phyloP scores from a whole-genome alignment of 179 eudicot genomes.

The Spergularia azorica region DNA sequence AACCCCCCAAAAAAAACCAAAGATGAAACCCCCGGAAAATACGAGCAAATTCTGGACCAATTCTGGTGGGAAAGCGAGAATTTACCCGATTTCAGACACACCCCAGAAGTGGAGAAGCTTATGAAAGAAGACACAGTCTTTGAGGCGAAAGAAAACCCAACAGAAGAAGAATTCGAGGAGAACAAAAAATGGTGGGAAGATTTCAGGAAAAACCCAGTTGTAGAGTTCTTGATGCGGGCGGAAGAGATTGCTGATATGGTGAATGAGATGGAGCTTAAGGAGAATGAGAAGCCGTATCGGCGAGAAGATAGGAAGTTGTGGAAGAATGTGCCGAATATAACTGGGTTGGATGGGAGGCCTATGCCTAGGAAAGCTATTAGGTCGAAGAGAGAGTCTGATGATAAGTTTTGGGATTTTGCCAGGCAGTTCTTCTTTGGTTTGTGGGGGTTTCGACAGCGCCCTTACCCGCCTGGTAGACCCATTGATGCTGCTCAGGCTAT shows the following conservation, averaged over 20 bases:
- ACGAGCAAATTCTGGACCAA: constrained; percentile 67
- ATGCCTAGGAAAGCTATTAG: constrained; percentile 78
- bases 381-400: constrained; percentile 49
- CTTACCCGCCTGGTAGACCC: constrained; percentile 84
- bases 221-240: constrained; percentile 58
- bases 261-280: constrained; percentile 65
- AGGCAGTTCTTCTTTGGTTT: constrained; percentile 88
- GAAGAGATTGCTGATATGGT: constrained; percentile 57
- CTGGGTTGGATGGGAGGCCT: constrained; percentile 86
- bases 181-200: constrained; percentile 66
- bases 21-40: constrained; percentile 48
- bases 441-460: constrained; percentile 86
- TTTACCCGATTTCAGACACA: constrained; percentile 60
- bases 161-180: constrained; percentile 63
- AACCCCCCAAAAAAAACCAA: constrained; percentile 29
- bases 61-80: constrained; percentile 82
- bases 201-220: constrained; percentile 57
- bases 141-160: constrained; percentile 63
- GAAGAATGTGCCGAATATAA: constrained; percentile 65
- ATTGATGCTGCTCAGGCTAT: constrained; percentile 91
- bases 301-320: constrained; percentile 65
- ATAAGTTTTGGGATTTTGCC: constrained; percentile 89
- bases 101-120: constrained; percentile 69
- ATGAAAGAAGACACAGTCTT: constrained; percentile 57
- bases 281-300: constrained; percentile 54